Evolutionary conservation across 2,329 filamentous ascomycete species (phyloP).

Genomic region (Penicillium hesseltinei): DNA sequence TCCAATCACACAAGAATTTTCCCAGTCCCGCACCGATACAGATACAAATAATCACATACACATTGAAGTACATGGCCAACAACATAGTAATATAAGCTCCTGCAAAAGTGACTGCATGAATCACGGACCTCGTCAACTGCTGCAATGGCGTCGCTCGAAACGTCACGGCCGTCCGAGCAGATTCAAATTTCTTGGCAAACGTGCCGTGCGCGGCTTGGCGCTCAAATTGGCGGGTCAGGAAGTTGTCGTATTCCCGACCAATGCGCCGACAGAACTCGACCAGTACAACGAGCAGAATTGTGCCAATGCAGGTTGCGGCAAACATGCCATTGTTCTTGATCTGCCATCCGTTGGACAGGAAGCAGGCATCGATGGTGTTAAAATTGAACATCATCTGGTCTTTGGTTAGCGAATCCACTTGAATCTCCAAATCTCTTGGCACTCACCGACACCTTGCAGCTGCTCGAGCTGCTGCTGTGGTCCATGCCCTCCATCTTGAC

Average conservation of each 20-base stretch:
- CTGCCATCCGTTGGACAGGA: slow-evolving; percentile 21
- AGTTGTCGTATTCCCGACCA: slow-evolving; percentile 18
- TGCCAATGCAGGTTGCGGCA: slow-evolving; percentile 18
- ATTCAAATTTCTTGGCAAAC: slow-evolving; percentile 10
- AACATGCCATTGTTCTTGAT: slow-evolving; percentile 23
- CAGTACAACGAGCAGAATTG: slow-evolving; percentile 17
- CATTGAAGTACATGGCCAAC: slow-evolving; percentile 22
- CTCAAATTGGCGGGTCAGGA: slow-evolving; percentile 20
- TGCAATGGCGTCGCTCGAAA: slow-evolving; percentile 20
- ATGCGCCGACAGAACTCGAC: slow-evolving; percentile 18
- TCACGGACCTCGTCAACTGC: slow-evolving; percentile 15
- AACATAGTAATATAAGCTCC: slow-evolving; percentile 21
- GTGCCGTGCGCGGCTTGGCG: slow-evolving; percentile 19
- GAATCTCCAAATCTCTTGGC: slow-evolving; percentile 11
- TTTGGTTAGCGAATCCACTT: slow-evolving; percentile 3
- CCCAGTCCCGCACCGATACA: slow-evolving; percentile 20
- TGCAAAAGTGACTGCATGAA: slow-evolving; percentile 20
- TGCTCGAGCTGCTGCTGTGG: slow-evolving; percentile 15
- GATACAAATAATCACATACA: slow-evolving; percentile 22
- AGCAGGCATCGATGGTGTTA: slow-evolving; percentile 30
- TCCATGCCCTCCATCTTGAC: slow-evolving; percentile 21
- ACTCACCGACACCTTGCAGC: slow-evolving; percentile 30
- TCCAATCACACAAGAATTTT: slow-evolving; percentile 25
- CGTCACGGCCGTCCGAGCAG: slow-evolving; percentile 2
- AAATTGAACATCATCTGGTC: slow-evolving; percentile 33